Evolutionary conservation across 78 protist genomes (phyloP), one percentile per base, ranked within the genome.

Genomic region (Planoprotostelium fungivorum): DNA sequence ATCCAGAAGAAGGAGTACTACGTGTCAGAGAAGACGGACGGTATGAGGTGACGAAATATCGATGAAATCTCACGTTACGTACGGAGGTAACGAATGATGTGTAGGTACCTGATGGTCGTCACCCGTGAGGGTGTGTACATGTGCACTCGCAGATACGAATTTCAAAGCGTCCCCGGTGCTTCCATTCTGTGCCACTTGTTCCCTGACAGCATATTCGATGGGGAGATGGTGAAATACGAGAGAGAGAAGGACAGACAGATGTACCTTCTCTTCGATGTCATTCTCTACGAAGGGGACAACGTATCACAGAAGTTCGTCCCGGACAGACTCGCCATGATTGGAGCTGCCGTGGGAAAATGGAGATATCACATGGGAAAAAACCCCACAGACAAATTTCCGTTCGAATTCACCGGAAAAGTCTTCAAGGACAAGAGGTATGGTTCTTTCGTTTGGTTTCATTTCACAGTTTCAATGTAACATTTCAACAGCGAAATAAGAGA

Each of bases 1-100:
- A 90, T 92, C 1, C 94, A 92, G 88, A 28, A 37, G 34, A 89
- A 92, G 51, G 87, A 86, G 36, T 92, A 92, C 37, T 89, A 37
- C 36, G 94, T 89, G 0, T 89, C 91, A 38, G 94, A 92, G 28
- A 92, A 92, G 84, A 92, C 94, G 0, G 94, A 92, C 89, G 94
- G 94, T 38, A 89, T 92, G 0, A 38, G 94, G 73, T 51, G 16
- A n/a, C n/a, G n/a, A n/a, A n/a, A n/a, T n/a, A n/a, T n/a, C n/a
- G n/a, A n/a, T n/a, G n/a, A n/a, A n/a, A n/a, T n/a, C n/a, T n/a
- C n/a, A n/a, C n/a, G n/a, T n/a, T n/a, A n/a, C n/a, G n/a, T n/a
- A n/a, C n/a, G n/a, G n/a, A n/a, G n/a, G n/a, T n/a, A n/a, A n/a
- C 73, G 16, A 51, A 51, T 51, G 16, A 25, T 25, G 5, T 51